Conservation (phyloP, 2,329 filamentous ascomycete genomes). For the Paecilomyces niveus region DNA sequence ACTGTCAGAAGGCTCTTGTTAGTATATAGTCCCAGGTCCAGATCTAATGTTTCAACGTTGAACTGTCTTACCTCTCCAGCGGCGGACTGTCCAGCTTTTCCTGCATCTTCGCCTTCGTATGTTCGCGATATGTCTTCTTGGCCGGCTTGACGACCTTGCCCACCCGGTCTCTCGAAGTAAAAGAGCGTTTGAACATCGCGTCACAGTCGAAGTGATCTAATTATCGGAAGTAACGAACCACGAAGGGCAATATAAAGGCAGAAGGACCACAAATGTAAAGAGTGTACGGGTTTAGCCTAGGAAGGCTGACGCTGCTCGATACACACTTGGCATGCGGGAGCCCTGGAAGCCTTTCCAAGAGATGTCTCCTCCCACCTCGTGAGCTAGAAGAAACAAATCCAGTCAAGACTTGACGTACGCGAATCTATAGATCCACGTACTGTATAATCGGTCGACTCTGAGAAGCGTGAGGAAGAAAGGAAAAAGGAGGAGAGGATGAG, state of each 20-base stretch:
- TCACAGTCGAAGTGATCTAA: conserved; percentile 23
- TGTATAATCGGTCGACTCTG: conserved; percentile 33
- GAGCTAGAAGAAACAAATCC: conserved; percentile 20
- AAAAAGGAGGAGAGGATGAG: conserved; percentile 25
- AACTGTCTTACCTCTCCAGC: conserved; percentile 40
- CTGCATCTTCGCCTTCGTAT: conserved; percentile 79
- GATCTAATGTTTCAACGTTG: conserved; percentile 2
- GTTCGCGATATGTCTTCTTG: conserved; percentile 71
- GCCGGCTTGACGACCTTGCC: conserved; percentile 76
- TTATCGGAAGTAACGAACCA: conserved; percentile 33
- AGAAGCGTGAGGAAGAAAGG: conserved; percentile 40
- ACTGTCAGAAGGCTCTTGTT: conserved; percentile 18
- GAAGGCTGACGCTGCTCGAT: conserved; percentile 39
- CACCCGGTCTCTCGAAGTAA: conserved; percentile 75
- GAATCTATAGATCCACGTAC: conserved; percentile 25
- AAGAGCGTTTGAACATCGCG: conserved; percentile 89
- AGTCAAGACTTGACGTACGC: conserved; percentile 42
- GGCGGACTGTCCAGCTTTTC: conserved; percentile 63
- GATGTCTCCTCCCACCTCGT: conserved; percentile 22
- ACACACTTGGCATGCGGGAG: conserved; percentile 49
- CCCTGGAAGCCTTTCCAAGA: conserved; percentile 46
- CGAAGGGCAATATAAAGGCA: conserved; percentile 32
- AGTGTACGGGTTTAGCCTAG: conserved; percentile 30
- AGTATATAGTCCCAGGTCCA: neutral
- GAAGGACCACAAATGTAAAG: conserved; percentile 31